These are phyloP conservation scores for Fusarium sacchari DNA, from an alignment of 2,329 filamentous ascomycete genomes.

Conservation along the genomic window DNA sequence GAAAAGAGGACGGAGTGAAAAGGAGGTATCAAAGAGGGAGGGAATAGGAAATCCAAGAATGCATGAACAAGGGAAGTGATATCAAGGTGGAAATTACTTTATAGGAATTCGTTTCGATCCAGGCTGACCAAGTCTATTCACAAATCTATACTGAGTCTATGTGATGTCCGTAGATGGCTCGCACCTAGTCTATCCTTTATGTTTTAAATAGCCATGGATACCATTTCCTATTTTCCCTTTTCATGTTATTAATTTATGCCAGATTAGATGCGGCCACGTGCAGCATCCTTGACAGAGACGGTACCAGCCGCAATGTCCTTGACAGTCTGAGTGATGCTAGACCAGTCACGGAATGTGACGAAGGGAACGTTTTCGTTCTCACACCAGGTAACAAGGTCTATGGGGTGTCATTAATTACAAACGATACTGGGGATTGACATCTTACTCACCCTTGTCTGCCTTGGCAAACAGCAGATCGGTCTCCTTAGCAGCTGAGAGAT, in stretches of 20 bases:
- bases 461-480: slow-evolving; percentile 95
- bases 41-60: not conserved
- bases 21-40: not conserved
- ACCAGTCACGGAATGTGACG: slow-evolving; percentile 87
- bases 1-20: slow-evolving; percentile 66
- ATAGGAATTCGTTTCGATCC: not conserved
- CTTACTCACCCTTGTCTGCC: slow-evolving; percentile 77
- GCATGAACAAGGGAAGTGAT: not conserved
- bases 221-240: not conserved
- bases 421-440: not conserved
- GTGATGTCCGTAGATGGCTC: slow-evolving; percentile 8
- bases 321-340: slow-evolving; percentile 78
- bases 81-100: not conserved
- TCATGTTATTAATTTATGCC: slow-evolving; percentile 3
- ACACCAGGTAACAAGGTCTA: slow-evolving; percentile 89
- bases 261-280: slow-evolving; percentile 57
- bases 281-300: slow-evolving; percentile 75
- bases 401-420: not conserved
- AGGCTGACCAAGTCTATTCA: slow-evolving; percentile 11
- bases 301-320: slow-evolving; percentile 81
- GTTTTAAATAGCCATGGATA: slow-evolving; percentile 8
- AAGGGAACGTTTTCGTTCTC: slow-evolving; percentile 86
- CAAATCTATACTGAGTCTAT: slow-evolving; percentile 31
- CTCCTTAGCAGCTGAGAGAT: slow-evolving; percentile 90
- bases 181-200: slow-evolving; percentile 27